phyloP scores from a whole-genome alignment of 257 asterid species.

The Capsicum baccatum region DNA sequence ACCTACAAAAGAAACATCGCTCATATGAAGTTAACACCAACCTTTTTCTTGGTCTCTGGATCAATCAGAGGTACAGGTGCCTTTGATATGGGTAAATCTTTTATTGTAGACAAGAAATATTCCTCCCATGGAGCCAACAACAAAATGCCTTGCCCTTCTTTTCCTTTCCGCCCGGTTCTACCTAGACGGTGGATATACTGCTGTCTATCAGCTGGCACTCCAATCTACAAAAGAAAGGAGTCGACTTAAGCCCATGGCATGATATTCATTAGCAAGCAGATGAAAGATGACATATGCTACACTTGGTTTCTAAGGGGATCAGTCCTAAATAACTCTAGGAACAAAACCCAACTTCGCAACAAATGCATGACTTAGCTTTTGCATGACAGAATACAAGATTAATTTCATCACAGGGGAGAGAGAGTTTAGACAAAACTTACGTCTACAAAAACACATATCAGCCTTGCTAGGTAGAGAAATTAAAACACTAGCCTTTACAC shows the following conservation, averaged over 20 bases:
- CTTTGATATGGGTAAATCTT: slow-evolving; percentile 82
- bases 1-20: not conserved
- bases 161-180: slow-evolving; percentile 96
- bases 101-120: slow-evolving; percentile 73
- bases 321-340: slow-evolving; percentile 6
- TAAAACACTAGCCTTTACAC: not conserved
- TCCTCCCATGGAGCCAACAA: slow-evolving; percentile 98
- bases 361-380: not conserved
- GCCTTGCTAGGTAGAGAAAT: not conserved
- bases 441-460: not conserved
- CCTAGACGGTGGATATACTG: slow-evolving; percentile 96
- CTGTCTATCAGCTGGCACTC: slow-evolving; percentile 89
- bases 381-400: not conserved
- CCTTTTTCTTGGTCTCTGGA: slow-evolving; percentile 85
- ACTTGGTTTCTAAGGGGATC: not conserved
- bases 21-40: slow-evolving; percentile 19
- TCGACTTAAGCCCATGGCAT: slow-evolving; percentile 23
- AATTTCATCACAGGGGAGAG: not conserved
- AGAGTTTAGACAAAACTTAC: not conserved
- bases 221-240: slow-evolving; percentile 55
- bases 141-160: slow-evolving; percentile 89
- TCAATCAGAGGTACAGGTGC: slow-evolving; percentile 75
- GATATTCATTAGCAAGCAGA: slow-evolving; percentile 8
- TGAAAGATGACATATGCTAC: not conserved
- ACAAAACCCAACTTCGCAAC: not conserved